phyloP scores from a whole-genome alignment of 2,329 filamentous ascomycete genomes.

The Clarireedia monteithiana region DNA sequence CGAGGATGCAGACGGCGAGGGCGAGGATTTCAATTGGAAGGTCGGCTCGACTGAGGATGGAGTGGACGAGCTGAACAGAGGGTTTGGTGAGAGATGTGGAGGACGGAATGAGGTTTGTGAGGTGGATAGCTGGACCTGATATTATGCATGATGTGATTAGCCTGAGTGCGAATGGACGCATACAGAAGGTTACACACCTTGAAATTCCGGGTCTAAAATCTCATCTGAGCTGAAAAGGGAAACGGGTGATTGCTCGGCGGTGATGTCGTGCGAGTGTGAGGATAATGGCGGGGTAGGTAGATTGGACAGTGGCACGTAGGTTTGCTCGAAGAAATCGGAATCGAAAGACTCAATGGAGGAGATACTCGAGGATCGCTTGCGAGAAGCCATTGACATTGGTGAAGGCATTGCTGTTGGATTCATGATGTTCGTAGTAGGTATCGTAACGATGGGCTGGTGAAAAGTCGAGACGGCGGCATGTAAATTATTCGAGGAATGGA shows the following conservation, averaged over 20 bases:
- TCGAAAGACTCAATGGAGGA: slow-evolving; percentile 31
- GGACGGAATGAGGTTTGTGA: slow-evolving; percentile 58
- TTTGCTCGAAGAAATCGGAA: slow-evolving; percentile 45
- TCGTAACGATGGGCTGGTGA: not conserved
- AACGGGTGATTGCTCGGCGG: slow-evolving; percentile 14
- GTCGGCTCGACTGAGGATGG: slow-evolving; percentile 49
- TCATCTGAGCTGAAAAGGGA: slow-evolving; percentile 19
- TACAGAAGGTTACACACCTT: slow-evolving; percentile 21
- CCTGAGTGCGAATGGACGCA: slow-evolving; percentile 11
- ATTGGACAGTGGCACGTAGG: slow-evolving; percentile 60
- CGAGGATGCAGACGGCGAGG: slow-evolving; percentile 58
- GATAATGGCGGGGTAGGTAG: slow-evolving; percentile 59
- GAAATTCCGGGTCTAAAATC: slow-evolving; percentile 22
- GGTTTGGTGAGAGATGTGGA: slow-evolving; percentile 52
- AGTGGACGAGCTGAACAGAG: slow-evolving; percentile 51
- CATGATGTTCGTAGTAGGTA: not conserved
- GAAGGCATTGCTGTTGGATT: slow-evolving; percentile 8
- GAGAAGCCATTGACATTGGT: slow-evolving; percentile 15
- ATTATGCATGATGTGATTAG: slow-evolving; percentile 20
- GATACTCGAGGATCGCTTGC: slow-evolving; percentile 14
- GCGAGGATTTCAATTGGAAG: slow-evolving; percentile 55
- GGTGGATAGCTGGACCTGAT: slow-evolving; percentile 57
- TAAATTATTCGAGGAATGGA: not conserved
- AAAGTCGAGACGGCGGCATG: not conserved
- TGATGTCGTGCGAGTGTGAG: slow-evolving; percentile 18